These are phyloP conservation scores for Trypanosoma cruzi DNA, from an alignment of 208 protist genomes.

Conservation along the genomic window DNA sequence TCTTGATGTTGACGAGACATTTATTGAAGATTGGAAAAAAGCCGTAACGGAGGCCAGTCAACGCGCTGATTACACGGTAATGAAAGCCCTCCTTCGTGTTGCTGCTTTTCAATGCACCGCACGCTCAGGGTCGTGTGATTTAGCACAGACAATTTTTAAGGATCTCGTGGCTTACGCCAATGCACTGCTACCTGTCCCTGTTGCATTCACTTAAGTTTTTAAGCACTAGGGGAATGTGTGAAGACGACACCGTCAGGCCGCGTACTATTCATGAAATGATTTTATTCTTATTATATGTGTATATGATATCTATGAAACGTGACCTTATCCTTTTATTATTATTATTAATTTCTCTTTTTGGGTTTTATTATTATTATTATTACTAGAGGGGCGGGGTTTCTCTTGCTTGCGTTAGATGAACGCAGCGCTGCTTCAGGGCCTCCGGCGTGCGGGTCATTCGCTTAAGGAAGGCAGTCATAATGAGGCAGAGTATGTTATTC, in stretches of 20 bases:
- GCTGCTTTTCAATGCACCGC: conserved; percentile 21
- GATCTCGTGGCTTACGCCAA: conserved; percentile 26
- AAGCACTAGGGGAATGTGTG: not conserved
- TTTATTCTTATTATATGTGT: not conserved
- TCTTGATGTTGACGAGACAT: conserved; percentile 22
- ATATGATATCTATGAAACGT: not conserved
- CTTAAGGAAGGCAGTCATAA: conserved; percentile 61
- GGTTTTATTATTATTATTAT: conserved; percentile 13
- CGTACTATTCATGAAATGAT: not conserved
- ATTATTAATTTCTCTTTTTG: conserved; percentile 24
- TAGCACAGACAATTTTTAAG: conserved; percentile 3
- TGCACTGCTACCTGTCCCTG: conserved; percentile 19
- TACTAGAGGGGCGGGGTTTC: too few species aligned
- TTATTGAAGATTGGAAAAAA: conserved; percentile 37
- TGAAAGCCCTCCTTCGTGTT: conserved; percentile 57
- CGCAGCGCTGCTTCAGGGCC: conserved; percentile 13
- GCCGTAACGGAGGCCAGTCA: conserved; percentile 31
- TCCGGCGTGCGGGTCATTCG: conserved; percentile 49
- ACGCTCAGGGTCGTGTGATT: not conserved
- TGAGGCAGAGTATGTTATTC: conserved; percentile 47
- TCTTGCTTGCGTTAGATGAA: conserved; percentile 36
- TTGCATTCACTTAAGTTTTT: conserved; percentile 22
- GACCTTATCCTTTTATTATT: conserved; percentile 3
- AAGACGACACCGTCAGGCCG: not conserved
- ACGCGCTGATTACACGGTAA: conserved; percentile 44